These are phyloP conservation scores for Leishmania martiniquensis DNA, from an alignment of 208 protist species.

Conservation along the genomic window DNA sequence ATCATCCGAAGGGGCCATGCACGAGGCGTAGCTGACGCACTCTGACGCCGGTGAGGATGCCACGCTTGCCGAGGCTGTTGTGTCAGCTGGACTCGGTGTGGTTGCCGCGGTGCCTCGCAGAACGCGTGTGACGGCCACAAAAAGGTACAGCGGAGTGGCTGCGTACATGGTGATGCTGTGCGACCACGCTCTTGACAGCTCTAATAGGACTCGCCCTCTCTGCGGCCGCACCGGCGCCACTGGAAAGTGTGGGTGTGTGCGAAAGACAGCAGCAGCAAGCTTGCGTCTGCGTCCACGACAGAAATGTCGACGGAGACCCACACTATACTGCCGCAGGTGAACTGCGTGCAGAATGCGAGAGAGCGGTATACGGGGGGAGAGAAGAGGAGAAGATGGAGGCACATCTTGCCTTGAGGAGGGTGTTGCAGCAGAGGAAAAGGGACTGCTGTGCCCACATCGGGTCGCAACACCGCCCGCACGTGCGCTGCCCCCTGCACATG, in stretches of 20 bases:
- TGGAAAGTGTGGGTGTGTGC: too few relatives aligned
- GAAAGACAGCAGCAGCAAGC: background rate
- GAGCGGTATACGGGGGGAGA: too few relatives aligned
- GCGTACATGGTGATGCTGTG: constrained; percentile 4
- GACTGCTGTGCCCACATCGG: background rate
- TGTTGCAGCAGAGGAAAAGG: background rate
- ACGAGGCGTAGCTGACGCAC: constrained; percentile 17
- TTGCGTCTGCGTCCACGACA: background rate
- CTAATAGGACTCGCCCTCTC: background rate
- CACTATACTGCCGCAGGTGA: background rate
- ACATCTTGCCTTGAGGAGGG: background rate
- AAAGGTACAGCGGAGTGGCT: constrained; percentile 13
- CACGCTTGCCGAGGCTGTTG: background rate
- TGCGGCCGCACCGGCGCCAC: too few relatives aligned
- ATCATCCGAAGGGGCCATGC: constrained; percentile 48
- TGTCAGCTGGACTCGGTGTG: background rate
- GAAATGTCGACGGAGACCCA: background rate
- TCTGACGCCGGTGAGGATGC: constrained; percentile 1
- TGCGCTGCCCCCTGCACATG: background rate
- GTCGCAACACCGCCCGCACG: background rate
- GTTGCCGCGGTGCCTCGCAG: background rate
- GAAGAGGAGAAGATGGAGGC: background rate
- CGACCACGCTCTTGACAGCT: background rate
- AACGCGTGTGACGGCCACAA: constrained; percentile 20
- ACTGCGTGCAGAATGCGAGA: background rate